Evolutionary conservation across 1,284 basidiomycete genomes (phyloP).

Genomic region (Heterobasidion occidentale): DNA sequence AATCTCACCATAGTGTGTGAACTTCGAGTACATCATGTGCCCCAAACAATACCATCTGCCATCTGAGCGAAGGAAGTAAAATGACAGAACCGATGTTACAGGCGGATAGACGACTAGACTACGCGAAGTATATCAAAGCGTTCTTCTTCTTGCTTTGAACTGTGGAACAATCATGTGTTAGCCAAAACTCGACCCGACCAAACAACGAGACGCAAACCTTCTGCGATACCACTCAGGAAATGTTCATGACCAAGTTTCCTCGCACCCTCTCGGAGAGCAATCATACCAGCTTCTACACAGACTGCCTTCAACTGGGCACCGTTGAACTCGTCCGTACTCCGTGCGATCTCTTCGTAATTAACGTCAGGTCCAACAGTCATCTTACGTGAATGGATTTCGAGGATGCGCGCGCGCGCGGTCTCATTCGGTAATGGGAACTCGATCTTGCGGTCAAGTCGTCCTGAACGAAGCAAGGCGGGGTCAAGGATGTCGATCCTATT

Average conservation of each 20-base stretch:
- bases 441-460: conserved; percentile 74
- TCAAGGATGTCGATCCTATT: conserved; percentile 98
- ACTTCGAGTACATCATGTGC: too few relatives aligned
- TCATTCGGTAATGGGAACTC: conserved; percentile 78
- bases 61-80: too few relatives aligned
- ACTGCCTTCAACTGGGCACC: conserved; percentile 81
- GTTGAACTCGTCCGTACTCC: conserved; percentile 76
- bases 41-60: too few relatives aligned
- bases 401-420: conserved; percentile 63
- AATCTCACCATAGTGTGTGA: too few relatives aligned
- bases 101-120: conserved; percentile 17
- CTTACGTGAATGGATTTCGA: conserved; percentile 86
- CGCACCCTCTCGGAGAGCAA: conserved; percentile 90
- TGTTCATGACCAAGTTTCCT: conserved; percentile 88
- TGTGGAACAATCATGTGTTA: conserved; percentile 21
- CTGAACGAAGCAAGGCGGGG: conserved; percentile 69
- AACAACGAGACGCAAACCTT: conserved; percentile 45
- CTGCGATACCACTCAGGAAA: conserved; percentile 88
- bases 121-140: conserved; percentile 85
- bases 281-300: conserved; percentile 98
- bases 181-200: conserved; percentile 8
- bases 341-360: conserved; percentile 72
- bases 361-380: conserved; percentile 77
- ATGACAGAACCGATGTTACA: too few relatives aligned
- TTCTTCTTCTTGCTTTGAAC: conserved; percentile 98